Evolutionary conservation across 2,329 filamentous ascomycete species (phyloP), one percentile per base, ranked within the genome.

Genomic region (Clonostachys rosea): DNA sequence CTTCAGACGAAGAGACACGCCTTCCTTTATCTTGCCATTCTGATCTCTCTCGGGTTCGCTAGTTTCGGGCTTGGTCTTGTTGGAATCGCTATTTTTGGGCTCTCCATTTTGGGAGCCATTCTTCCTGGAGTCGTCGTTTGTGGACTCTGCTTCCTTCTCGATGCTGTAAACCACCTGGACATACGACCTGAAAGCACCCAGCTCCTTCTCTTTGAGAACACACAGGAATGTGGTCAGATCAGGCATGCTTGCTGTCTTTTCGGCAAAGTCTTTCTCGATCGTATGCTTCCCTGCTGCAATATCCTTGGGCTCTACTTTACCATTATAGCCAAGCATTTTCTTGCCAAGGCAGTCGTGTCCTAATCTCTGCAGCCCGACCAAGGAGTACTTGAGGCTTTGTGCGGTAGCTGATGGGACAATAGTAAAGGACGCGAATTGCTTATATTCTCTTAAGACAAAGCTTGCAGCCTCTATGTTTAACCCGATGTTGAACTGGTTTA

Each of bases 251-350:
- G 45, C 51, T 6, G 44, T 17, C 34, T 51, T 48, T 7, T 54
- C 47, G 18, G 52, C 11, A 41, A 56, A 56, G 34, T 57, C 40
- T 5, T 45, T 40, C 5, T 53, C 47, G 1, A 57, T 20, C 7
- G 56, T 54, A 9, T 52, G 50, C 14, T 53, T 30, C 13, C 41
- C 36, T 36, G 48, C 51, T 35, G 53, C 57, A 17, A 57, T 56
- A 14, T 47, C 51, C 5, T 49, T 33, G 6, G 56, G 54, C 1
- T 57, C 51, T 33, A 51, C 54, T 12, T 48, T 52, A 24, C 54
- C 56, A 53, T 58, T 58, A 44, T 58, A 58, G 14, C 56, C 56
- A 2, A 58, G 42, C 12, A 56, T 49, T 20, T 54, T 43, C 13
- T 48, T 55, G 40, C 52, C 56, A 24, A 58, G 34, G 7, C 45